These are phyloP conservation scores for Clonostachys solani DNA, from an alignment of 2,329 filamentous ascomycete species.

Conservation along the genomic window DNA sequence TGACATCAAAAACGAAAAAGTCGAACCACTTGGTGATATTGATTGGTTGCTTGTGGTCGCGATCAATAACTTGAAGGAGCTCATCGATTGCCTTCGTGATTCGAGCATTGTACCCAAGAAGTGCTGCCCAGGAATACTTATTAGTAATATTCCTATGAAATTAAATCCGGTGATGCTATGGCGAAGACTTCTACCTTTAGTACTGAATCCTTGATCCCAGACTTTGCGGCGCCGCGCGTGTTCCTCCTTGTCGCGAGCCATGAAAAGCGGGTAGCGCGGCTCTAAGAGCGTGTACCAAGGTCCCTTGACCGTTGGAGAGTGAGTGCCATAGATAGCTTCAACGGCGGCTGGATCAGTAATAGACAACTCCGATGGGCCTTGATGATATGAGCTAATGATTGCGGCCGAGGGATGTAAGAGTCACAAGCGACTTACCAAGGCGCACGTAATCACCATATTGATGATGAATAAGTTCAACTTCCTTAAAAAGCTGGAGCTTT, in stretches of 20 bases:
- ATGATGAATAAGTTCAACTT: constrained; percentile 16
- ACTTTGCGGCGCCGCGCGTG: constrained; percentile 21
- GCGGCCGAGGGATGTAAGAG: background rate
- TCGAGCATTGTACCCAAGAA: background rate
- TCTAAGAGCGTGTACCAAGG: constrained; percentile 24
- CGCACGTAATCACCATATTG: constrained; percentile 20
- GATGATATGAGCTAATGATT: constrained; percentile 1
- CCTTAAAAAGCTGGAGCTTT: constrained; percentile 13
- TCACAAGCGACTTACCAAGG: constrained; percentile 9
- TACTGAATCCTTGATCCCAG: constrained; percentile 15
- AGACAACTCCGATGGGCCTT: constrained; percentile 22
- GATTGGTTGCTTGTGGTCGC: constrained; percentile 10
- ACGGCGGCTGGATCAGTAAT: constrained; percentile 19
- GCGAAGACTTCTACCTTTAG: background rate
- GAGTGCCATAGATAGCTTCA: constrained; percentile 15
- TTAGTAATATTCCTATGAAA: too few relatives aligned
- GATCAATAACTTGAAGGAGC: constrained; percentile 13
- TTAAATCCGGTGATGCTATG: too few relatives aligned
- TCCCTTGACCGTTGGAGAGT: constrained; percentile 20
- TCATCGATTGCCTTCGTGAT: constrained; percentile 2
- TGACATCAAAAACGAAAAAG: constrained; percentile 30
- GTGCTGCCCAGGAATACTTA: background rate
- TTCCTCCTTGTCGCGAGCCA: constrained; percentile 17
- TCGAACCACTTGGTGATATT: constrained; percentile 23
- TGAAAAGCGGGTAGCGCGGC: constrained; percentile 18